Evolutionary conservation across 306 rosid genomes (phyloP).

Genomic region (Herpetospermum pedunculosum): DNA sequence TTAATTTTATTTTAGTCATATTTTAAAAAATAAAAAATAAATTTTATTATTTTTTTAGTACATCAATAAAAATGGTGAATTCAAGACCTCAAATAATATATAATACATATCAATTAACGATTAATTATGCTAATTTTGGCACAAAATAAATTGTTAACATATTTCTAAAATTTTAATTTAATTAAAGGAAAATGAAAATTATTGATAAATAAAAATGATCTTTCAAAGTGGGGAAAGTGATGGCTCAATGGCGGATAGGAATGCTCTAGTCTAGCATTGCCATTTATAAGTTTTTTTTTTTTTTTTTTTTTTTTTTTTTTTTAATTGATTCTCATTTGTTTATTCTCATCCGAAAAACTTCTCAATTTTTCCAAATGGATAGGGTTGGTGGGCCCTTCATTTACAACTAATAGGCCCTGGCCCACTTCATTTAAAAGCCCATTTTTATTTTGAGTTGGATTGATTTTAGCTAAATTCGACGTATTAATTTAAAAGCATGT

Average conservation of each 20-base stretch:
- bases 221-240: neutral
- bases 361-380: neutral
- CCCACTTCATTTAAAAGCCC: neutral
- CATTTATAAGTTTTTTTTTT: too few relatives aligned
- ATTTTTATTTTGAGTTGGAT: neutral
- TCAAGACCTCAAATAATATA: too few relatives aligned
- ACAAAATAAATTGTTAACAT: neutral
- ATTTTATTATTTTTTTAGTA: too few relatives aligned
- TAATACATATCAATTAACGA: too few relatives aligned
- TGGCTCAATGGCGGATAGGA: neutral
- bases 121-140: too few relatives aligned
- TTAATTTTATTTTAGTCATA: too few relatives aligned
- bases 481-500: too few relatives aligned
- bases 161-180: neutral
- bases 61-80: too few relatives aligned
- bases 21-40: too few relatives aligned
- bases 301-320: too few relatives aligned
- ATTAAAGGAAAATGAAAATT: neutral
- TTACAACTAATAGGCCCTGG: neutral
- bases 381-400: constrained; percentile 2
- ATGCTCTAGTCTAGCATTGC: too few relatives aligned
- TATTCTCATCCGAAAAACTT: neutral
- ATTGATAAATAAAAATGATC: neutral
- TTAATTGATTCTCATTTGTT: neutral
- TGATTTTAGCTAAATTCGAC: neutral